A percentile compares a stretch with the other conserved stretches of the same genome.
These are phyloP conservation scores for Aspergillus saccharolyticus DNA, from an alignment of 495 filamentous ascomycete species.

Conservation along the genomic window DNA sequence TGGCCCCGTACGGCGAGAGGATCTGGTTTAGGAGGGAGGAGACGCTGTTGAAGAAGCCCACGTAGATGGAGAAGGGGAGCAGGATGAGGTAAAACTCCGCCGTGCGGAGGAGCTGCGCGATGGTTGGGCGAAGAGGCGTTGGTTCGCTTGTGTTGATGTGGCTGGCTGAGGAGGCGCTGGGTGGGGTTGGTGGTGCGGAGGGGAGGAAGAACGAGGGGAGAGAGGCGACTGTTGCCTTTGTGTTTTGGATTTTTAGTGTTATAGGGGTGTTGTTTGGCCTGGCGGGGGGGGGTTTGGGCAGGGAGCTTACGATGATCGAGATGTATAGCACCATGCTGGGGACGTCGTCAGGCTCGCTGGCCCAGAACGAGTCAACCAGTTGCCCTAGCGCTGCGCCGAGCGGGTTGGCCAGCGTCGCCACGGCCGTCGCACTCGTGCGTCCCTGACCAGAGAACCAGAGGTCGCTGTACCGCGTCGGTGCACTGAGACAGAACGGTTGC, in stretches of 20 bases:
- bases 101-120: slow-evolving; percentile 44
- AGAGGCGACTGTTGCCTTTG: slow-evolving; percentile 62
- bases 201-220: slow-evolving; percentile 87
- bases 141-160: slow-evolving; percentile 10
- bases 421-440: slow-evolving; percentile 80
- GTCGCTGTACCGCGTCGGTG: slow-evolving; percentile 87
- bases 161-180: slow-evolving; percentile 44
- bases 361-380: slow-evolving; percentile 75
- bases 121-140: slow-evolving; percentile 47
- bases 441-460: slow-evolving; percentile 87
- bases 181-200: slow-evolving; percentile 68
- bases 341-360: slow-evolving; percentile 54
- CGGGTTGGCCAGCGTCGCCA: slow-evolving; percentile 80
- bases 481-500: slow-evolving; percentile 87
- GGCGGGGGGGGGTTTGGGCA: neutral
- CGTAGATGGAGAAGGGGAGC: slow-evolving; percentile 74
- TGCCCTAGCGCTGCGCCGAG: slow-evolving; percentile 85
- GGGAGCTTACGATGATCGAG: slow-evolving; percentile 65
- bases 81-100: slow-evolving; percentile 73
- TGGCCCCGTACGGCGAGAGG: slow-evolving; percentile 74
- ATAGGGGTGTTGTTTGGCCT: slow-evolving; percentile 4
- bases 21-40: slow-evolving; percentile 90
- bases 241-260: slow-evolving; percentile 8
- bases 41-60: slow-evolving; percentile 88
- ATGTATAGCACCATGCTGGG: slow-evolving; percentile 83